Evolutionary conservation across 306 rosid genomes (phyloP).

Genomic region (Gynostemma pentaphyllum): DNA sequence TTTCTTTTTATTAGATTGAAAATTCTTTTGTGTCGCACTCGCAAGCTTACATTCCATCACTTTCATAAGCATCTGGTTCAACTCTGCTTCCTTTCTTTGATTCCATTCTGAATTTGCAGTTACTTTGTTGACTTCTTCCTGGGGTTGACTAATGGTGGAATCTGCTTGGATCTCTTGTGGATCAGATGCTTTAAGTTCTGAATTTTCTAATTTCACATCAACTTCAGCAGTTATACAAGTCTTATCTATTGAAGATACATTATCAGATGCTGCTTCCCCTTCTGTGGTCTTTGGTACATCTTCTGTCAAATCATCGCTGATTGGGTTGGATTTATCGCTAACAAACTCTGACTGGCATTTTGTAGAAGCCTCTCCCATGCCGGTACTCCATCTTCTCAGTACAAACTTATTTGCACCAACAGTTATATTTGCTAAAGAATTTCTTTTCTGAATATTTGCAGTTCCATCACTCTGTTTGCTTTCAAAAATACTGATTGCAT

Average conservation of each 20-base stretch:
- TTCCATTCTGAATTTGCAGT: conserved; percentile 68
- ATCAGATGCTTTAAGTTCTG: conserved; percentile 29
- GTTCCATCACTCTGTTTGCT: conserved; percentile 69
- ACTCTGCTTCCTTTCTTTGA: conserved; percentile 62
- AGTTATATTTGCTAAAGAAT: conserved; percentile 49
- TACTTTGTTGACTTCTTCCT: conserved; percentile 27
- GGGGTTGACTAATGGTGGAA: conserved; percentile 22
- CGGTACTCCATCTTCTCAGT: conserved; percentile 94
- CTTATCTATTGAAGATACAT: conserved; percentile 23
- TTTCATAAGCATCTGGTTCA: conserved; percentile 73
- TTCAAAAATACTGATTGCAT: conserved; percentile 86
- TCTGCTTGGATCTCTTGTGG: conserved; percentile 34
- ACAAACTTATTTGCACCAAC: conserved; percentile 63
- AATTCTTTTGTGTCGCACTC: conserved; percentile 31
- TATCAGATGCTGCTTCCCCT: conserved; percentile 30
- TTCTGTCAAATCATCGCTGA: conserved; percentile 22
- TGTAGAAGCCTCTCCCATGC: conserved; percentile 58
- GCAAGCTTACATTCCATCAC: conserved; percentile 64
- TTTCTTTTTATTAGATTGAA: conserved; percentile 53
- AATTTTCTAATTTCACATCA: conserved; percentile 27
- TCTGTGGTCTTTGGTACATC: conserved; percentile 23
- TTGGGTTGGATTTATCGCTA: conserved; percentile 33
- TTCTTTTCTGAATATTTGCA: conserved; percentile 45
- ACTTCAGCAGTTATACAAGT: conserved; percentile 24
- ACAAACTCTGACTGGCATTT: conserved; percentile 38